Evolutionary conservation across 2,329 filamentous ascomycete genomes (phyloP).

Genomic region (Phoma sp.): DNA sequence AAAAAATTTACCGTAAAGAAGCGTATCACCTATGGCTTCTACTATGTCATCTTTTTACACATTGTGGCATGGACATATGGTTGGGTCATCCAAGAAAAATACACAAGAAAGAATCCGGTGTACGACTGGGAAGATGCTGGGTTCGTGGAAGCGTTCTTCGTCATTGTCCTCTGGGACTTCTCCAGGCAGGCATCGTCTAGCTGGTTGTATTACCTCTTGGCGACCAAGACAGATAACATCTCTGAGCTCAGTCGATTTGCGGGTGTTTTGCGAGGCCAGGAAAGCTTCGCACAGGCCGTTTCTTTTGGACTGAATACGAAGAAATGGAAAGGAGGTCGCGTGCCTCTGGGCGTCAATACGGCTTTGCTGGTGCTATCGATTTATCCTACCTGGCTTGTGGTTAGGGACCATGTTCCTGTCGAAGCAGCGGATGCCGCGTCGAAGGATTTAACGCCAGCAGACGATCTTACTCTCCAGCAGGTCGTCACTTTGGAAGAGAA

Average conservation of each 20-base stretch:
- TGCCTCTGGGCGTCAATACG: conserved; percentile 53
- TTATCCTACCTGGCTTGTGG: conserved; percentile 41
- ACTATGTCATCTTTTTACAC: conserved; percentile 55
- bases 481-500: conserved; percentile 17
- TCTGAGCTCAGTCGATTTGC: conserved; percentile 56
- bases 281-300: conserved; percentile 55
- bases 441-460: neutral
- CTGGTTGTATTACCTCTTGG: conserved; percentile 63
- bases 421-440: conserved; percentile 18
- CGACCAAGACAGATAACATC: conserved; percentile 63
- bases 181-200: conserved; percentile 61
- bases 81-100: conserved; percentile 61
- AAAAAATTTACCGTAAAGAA: conserved; percentile 48
- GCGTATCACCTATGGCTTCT: conserved; percentile 54
- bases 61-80: conserved; percentile 59
- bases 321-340: conserved; percentile 52
- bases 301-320: conserved; percentile 53
- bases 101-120: conserved; percentile 51
- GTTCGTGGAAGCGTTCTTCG: conserved; percentile 57
- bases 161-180: conserved; percentile 58
- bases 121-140: conserved; percentile 52
- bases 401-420: conserved; percentile 38
- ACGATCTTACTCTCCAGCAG: conserved; percentile 5
- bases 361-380: conserved; percentile 34
- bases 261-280: conserved; percentile 54